Base-by-base conservation (phyloP, 177 flowering plant species). In the Vitis hybrid region DNA sequence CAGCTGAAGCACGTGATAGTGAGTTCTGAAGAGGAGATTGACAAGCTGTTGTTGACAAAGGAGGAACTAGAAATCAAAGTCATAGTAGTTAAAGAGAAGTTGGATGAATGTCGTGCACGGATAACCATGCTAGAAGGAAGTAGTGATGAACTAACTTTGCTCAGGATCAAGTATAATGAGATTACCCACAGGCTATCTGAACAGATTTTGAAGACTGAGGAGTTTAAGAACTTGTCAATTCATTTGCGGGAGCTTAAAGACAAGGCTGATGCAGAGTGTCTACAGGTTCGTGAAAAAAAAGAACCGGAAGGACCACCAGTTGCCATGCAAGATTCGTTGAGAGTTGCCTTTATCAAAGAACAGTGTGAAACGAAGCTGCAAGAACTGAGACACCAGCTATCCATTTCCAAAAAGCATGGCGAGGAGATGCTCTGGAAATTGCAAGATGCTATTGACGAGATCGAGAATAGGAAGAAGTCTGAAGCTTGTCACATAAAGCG, bases 211-310 rank as follows among this genome's bases (percentile, higher is more conserved):
- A 92, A 86, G 77, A 86, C 98, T 2, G 97, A 96, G 71, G 98
- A 93, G 76, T 90, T 88, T 71, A 93, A 85, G 75, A 88, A 87
- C 78, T 79, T 95, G 77, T 90, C 96, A 9, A 73, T 86, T 64
- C 93, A 89, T 83, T 78, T 95, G 71, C 89, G 85, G 83, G 93
- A 89, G 77, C 96, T 95, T 52, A 95, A 91, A 82, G 94, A 91
- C 75, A 84, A 81, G 77, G 92, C 93, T 56, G 94, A 95, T 12
- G 88, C 87, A 64, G 94, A 84, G 60, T 78, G 79, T 76, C 63
- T 69, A 19, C 82, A 74, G 70, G 82, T 79, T 75, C 85, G 82
- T 70, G 97, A 84, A 62, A 93, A 84, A 72, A 83, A 69, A 75
- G 96, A 82, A 61, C 19, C 76, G 73, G 92, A 84, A 77, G 88